Evolutionary conservation across 352 stramenopile genomes (phyloP).

Genomic region (Pythium periplocum): DNA sequence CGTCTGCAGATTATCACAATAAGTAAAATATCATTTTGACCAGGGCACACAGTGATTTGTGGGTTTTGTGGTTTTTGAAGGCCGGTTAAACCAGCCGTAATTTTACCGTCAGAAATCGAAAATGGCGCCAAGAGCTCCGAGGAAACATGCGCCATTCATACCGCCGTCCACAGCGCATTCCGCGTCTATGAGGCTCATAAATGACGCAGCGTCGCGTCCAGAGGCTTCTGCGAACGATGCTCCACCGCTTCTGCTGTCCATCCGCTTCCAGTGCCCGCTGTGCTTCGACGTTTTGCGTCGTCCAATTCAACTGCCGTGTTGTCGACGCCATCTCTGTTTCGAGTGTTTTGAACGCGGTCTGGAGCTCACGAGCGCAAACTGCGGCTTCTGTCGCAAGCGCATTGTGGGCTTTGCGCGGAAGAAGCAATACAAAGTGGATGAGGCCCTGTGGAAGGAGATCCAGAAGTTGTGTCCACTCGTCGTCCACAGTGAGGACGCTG

Average conservation of each 20-base stretch:
- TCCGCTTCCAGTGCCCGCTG: slow-evolving; percentile 72
- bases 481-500: background rate
- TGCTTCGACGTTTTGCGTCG: slow-evolving; percentile 67
- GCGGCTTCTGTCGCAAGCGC: slow-evolving; percentile 71
- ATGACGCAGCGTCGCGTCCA: too few species aligned
- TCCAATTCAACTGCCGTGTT: slow-evolving; percentile 70
- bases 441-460: slow-evolving; percentile 52
- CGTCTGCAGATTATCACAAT: too few species aligned
- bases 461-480: slow-evolving; percentile 43
- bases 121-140: too few species aligned
- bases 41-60: too few species aligned
- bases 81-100: too few species aligned
- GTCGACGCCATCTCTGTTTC: slow-evolving; percentile 58
- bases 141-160: too few species aligned
- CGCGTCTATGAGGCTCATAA: too few species aligned
- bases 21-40: too few species aligned
- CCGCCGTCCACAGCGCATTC: too few species aligned
- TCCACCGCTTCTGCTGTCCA: slow-evolving; percentile 30
- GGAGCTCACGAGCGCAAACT: slow-evolving; percentile 73
- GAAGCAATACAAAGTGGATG: slow-evolving; percentile 69
- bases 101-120: too few species aligned
- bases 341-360: slow-evolving; percentile 71
- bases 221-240: too few species aligned
- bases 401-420: slow-evolving; percentile 71
- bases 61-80: too few species aligned